These are phyloP conservation scores for Lactarius hengduanensis DNA, from an alignment of 768 basidiomycete species.

Conservation along the genomic window DNA sequence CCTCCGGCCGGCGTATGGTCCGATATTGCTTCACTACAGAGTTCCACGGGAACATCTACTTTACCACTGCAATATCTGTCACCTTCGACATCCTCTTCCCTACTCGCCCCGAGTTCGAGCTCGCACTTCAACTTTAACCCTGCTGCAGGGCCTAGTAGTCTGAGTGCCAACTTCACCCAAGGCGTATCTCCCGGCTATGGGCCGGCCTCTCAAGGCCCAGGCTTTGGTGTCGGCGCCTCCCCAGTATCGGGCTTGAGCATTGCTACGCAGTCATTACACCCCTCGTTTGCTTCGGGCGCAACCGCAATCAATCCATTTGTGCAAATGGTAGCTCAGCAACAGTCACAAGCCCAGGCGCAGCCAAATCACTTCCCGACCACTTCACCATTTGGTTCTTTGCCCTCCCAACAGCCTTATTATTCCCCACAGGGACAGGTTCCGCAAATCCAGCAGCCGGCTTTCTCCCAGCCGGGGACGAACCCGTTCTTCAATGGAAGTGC, in stretches of 20 bases:
- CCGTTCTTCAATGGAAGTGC: conserved; percentile 32
- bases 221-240: conserved; percentile 9
- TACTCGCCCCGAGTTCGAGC: conserved; percentile 12
- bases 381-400: conserved; percentile 29
- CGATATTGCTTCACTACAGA: conserved; percentile 32
- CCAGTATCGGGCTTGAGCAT: conserved; percentile 26
- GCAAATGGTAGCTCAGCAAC: conserved; percentile 27
- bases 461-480: conserved; percentile 16
- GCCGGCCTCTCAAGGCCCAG: conserved; percentile 27
- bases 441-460: conserved; percentile 24
- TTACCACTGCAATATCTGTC: conserved; percentile 32
- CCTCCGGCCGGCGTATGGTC: conserved; percentile 29
- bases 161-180: conserved; percentile 15
- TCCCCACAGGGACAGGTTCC: conserved; percentile 31
- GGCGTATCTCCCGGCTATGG: conserved; percentile 24
- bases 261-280: conserved; percentile 10
- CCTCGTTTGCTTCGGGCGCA: background rate
- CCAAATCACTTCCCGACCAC: conserved; percentile 26
- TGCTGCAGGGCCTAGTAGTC: conserved; percentile 30
- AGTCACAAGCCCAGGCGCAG: conserved; percentile 29
- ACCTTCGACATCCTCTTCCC: conserved; percentile 26
- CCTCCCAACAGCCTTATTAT: conserved; percentile 33
- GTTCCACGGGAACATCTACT: conserved; percentile 28
- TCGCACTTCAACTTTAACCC: conserved; percentile 18
- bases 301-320: conserved; percentile 24